Base-by-base conservation (phyloP, 176 grass and related monocot genomes). In the Dactylis glomerata region DNA sequence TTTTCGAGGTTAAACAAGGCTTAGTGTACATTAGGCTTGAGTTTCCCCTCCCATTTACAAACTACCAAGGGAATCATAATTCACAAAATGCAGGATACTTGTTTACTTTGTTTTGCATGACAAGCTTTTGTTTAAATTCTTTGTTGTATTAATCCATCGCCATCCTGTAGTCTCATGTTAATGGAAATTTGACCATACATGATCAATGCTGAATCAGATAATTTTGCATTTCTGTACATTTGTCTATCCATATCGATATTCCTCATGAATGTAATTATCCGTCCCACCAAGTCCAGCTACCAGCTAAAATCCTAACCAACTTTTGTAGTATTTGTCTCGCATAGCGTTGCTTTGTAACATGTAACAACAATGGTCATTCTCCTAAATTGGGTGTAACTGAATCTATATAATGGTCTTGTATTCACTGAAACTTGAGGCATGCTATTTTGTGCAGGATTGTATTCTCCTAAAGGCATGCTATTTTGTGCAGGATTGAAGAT, bases 1-100 rank as follows among this genome's bases (percentile, higher is more conserved):
- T 91, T 94, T 85, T 61, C 74, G 52, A 80, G 88, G 42, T 87
- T 77, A 88, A 90, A 85, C 23, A 86, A 86, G 47, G 64, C 87
- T 57, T 83, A 75, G 44, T 91, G 33, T 68, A 40, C 81, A 69
- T 91, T 82, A 90, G 80, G 38, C 31, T 3, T 56, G 46, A 75
- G 8, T 41, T 49, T 65, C 36, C 51, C 56, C 2, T 71, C 69
- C 64, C 27, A 51, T 71, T 24, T 40, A 70, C 24, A 75, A 73
- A 66, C 16, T 49, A 71, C 32, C 15, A 33, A 57, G 16, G 12
- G 37, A 42, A 36, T 27, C 47, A 80, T 10, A 26, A n/a, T 36
- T 15, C 28, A 12, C 0, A 1, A 59, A 28, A 79, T 23, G 7
- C 8, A 28, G 26, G 45, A 38, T 76, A 19, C 9, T 19, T 22